Base-by-base conservation (phyloP, 2,329 filamentous ascomycete genomes). In the Epichloe typhina region DNA sequence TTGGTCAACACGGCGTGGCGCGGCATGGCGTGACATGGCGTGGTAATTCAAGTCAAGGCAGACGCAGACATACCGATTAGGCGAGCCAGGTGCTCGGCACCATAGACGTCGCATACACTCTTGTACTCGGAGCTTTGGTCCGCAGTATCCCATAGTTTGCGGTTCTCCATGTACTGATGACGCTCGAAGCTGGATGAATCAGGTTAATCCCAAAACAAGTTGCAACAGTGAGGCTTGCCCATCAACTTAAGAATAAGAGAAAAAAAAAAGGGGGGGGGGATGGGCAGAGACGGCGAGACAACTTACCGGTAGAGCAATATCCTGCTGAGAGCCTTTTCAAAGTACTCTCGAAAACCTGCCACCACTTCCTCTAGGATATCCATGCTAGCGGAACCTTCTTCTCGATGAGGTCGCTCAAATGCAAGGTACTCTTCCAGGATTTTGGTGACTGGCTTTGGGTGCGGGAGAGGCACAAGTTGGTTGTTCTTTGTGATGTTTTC, bases 401-500 rank as follows among this genome's bases (percentile, higher is more conserved):
- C 72, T 52, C 85, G 82, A 58, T 83, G 83, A 33, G 76, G 76
- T 54, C 74, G 78, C 70, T 88, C 85, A 61, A 82, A 80, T 1
- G 76, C 75, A 51, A 84, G 73, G 65, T 96, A 98, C 56, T 91
- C 85, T 46, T 88, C 77, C 15, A 98, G 72, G 54, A 98, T 88
- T 56, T 80, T 72, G 56, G 78, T 80, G 53, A 93, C 88, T 1
- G 91, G 82, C 48, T 84, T 79, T 31, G 76, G 73, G 45, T 88
- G 83, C 0, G 93, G 93, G 15, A 98, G 74, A 2, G 87, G 83
- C 35, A 96, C 88, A 4, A 97, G 81, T 63, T 91, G 87, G 58
- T 88, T 81, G 64, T 94, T 93, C 71, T 96, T 97, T 51, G 93
- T 98, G 54, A 98, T 83, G 60, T 96, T 95, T 67, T 98, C 93